phyloP scores from a whole-genome alignment of 768 basidiomycete species.

The Lentinula lateritia region DNA sequence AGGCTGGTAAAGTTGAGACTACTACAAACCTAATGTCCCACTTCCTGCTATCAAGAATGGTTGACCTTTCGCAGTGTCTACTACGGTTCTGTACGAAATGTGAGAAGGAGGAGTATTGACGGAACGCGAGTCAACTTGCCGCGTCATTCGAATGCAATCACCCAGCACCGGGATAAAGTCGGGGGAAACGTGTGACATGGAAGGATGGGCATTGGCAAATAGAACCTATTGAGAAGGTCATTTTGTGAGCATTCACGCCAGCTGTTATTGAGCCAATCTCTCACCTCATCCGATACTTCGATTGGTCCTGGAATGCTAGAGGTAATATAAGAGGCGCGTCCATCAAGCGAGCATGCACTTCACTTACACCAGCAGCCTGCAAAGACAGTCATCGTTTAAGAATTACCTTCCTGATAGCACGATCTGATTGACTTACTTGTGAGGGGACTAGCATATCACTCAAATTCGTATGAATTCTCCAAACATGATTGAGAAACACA shows the following conservation, averaged over 20 bases:
- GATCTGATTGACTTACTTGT: slow-evolving; percentile 16
- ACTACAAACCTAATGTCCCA: slow-evolving; percentile 97
- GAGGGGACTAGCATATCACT: slow-evolving; percentile 15
- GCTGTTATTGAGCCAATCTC: slow-evolving; percentile 7
- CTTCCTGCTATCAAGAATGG: slow-evolving; percentile 93
- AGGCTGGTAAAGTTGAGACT: slow-evolving; percentile 33
- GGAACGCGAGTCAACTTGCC: slow-evolving; percentile 33
- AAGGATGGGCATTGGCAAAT: slow-evolving; percentile 88
- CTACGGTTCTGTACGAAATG: slow-evolving; percentile 48
- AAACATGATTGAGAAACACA: neutral
- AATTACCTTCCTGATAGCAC: neutral
- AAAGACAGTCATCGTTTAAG: neutral
- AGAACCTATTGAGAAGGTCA: slow-evolving; percentile 52
- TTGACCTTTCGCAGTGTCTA: slow-evolving; percentile 75
- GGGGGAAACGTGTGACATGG: slow-evolving; percentile 82
- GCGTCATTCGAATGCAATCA: slow-evolving; percentile 81
- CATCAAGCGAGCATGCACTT: neutral
- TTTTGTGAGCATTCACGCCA: neutral
- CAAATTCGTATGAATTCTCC: neutral
- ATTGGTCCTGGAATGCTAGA: slow-evolving; percentile 48
- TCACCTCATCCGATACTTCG: slow-evolving; percentile 55
- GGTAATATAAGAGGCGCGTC: neutral
- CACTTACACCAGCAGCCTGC: slow-evolving; percentile 17
- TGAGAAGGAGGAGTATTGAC: neutral
- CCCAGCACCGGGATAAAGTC: slow-evolving; percentile 88